Evolutionary conservation across 345 rosid species (phyloP).

Genomic region (Eutrema japonicum): DNA sequence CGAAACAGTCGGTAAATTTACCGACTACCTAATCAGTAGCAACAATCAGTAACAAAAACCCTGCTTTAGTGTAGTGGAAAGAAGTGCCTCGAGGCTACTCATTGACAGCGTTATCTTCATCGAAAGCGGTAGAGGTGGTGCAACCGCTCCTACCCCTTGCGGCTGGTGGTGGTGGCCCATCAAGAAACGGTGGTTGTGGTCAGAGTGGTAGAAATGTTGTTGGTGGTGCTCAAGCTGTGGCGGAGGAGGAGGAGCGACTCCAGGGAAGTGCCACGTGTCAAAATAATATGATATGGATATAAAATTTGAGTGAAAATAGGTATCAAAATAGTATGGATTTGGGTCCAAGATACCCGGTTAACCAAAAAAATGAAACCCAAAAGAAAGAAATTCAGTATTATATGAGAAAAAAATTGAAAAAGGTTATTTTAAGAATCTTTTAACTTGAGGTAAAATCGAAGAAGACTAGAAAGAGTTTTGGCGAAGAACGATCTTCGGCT

Average conservation of each 20-base stretch:
- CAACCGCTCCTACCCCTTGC: constrained; percentile 24
- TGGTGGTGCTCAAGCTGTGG: constrained; percentile 53
- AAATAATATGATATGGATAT: constrained; percentile 24
- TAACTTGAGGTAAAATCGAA: neutral
- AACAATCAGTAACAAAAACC: too few relatives aligned
- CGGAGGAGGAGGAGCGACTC: constrained; percentile 34
- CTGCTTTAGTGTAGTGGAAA: too few relatives aligned
- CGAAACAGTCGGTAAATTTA: too few relatives aligned
- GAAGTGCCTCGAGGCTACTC: constrained; percentile 97
- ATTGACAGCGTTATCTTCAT: constrained; percentile 84
- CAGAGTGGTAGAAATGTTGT: constrained; percentile 34
- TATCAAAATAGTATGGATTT: constrained; percentile 17
- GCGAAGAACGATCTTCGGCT: too few relatives aligned
- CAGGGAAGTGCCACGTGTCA: constrained; percentile 64
- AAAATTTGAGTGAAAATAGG: constrained; percentile 25
- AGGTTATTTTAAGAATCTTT: neutral
- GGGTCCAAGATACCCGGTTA: constrained; percentile 7
- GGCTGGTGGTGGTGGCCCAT: constrained; percentile 29
- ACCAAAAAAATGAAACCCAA: constrained; percentile 25
- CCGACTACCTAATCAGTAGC: too few relatives aligned
- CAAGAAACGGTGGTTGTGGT: constrained; percentile 38
- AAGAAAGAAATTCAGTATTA: constrained; percentile 18
- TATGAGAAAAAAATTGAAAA: neutral
- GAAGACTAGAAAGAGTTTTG: too few relatives aligned
- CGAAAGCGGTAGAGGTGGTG: constrained; percentile 25